A percentile compares a stretch with the other conserved stretches of the same genome.
Conservation (phyloP, 2,329 filamentous ascomycete genomes). For the Colletotrichum orchidophilum region DNA sequence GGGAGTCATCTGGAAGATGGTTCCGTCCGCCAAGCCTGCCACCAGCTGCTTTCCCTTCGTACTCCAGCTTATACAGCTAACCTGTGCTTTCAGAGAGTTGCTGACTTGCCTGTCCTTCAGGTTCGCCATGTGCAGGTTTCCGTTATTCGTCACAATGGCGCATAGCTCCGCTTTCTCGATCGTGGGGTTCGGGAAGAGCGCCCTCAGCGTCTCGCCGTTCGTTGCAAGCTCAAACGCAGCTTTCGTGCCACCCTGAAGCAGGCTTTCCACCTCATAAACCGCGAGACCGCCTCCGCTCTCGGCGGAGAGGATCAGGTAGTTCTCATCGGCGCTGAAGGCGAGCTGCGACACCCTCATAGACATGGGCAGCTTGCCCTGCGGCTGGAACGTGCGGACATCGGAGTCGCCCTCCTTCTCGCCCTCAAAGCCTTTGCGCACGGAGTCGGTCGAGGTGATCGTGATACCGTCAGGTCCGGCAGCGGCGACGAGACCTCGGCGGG, state of each 20-base stretch:
- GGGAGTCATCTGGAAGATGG: conserved; percentile 83
- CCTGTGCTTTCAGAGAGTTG: conserved; percentile 72
- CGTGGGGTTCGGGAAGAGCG: conserved; percentile 83
- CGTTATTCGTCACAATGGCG: conserved; percentile 81
- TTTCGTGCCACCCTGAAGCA: conserved; percentile 73
- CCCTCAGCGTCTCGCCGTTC: conserved; percentile 76
- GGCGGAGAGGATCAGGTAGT: conserved; percentile 82
- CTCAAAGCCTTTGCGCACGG: conserved; percentile 79
- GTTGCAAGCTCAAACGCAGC: conserved; percentile 81
- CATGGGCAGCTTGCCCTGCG: conserved; percentile 77
- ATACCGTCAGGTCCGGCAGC: conserved; percentile 87
- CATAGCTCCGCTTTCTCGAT: conserved; percentile 77
- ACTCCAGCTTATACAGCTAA: conserved; percentile 91
- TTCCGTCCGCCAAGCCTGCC: conserved; percentile 84
- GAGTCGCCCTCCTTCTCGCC: conserved; percentile 64
- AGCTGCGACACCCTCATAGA: conserved; percentile 85
- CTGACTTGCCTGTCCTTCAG: conserved; percentile 75
- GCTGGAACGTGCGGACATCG: conserved; percentile 75
- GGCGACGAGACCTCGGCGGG: conserved; percentile 81
- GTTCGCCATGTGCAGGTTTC: conserved; percentile 86
- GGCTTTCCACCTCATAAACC: conserved; percentile 78
- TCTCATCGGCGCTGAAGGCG: conserved; percentile 90
- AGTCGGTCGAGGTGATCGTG: conserved; percentile 78
- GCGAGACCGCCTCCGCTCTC: conserved; percentile 84
- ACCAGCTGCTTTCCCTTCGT: conserved; percentile 91